Conservation (phyloP, 2,329 filamentous ascomycete genomes). For the Fusarium sublunatum region DNA sequence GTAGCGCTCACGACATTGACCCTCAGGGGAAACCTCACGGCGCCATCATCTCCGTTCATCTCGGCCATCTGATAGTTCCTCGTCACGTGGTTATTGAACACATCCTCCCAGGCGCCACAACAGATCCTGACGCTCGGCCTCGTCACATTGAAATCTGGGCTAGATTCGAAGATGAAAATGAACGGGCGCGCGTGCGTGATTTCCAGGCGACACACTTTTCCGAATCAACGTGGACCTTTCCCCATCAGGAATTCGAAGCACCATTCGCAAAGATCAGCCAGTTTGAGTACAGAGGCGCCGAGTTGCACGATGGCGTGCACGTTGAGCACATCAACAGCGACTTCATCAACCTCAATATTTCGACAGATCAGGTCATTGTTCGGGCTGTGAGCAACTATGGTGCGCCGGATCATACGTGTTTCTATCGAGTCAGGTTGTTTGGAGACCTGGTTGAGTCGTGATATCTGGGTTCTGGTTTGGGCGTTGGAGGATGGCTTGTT, state of each 20-base stretch:
- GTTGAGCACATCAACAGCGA: slow-evolving; percentile 65
- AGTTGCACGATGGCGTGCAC: slow-evolving; percentile 59
- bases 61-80: slow-evolving; percentile 69
- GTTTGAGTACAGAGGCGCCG: slow-evolving; percentile 63
- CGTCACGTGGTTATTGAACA: slow-evolving; percentile 79
- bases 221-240: slow-evolving; percentile 46
- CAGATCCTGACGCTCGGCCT: slow-evolving; percentile 72
- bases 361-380: slow-evolving; percentile 65
- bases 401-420: slow-evolving; percentile 68
- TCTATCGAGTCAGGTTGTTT: slow-evolving; percentile 72
- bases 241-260: slow-evolving; percentile 42
- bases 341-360: slow-evolving; percentile 59
- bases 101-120: slow-evolving; percentile 69
- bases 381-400: slow-evolving; percentile 70
- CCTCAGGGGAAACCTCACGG: slow-evolving; percentile 60
- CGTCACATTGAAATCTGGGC: slow-evolving; percentile 77
- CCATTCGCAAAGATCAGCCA: slow-evolving; percentile 68
- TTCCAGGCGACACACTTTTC: slow-evolving; percentile 59
- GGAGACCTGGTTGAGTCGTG: slow-evolving; percentile 45
- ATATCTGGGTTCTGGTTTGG: background rate
- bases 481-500: slow-evolving; percentile 8
- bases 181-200: slow-evolving; percentile 55
- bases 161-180: slow-evolving; percentile 60
- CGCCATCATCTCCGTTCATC: slow-evolving; percentile 73
- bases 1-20: slow-evolving; percentile 64